Evolutionary conservation across 768 basidiomycete genomes (phyloP), one percentile per base, ranked within the genome.

Genomic region (Leccinum pellstonianum): DNA sequence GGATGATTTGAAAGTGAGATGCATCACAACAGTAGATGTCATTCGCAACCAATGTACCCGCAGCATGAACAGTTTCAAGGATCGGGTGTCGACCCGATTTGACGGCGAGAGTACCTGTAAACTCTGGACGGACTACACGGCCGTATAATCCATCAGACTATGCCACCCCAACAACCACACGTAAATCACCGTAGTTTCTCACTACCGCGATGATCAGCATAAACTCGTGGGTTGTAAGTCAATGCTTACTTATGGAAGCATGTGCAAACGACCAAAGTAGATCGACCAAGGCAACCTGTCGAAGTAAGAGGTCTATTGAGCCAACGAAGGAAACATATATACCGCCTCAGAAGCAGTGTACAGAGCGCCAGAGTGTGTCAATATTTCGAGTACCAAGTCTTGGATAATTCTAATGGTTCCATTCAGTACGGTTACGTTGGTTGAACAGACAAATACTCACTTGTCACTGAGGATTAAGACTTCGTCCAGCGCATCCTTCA

Each of bases 301-400:
- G 15, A 3, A 12, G 27, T 53, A 31, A 59, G 23, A 17, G 37
- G 23, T 25, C 31, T 64, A 5, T 35, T 6, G 17, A 54, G 21
- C 43, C 6, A 21, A 6, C 1, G 11, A 50, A 6, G 23, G 19
- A 8, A 53, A 38, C 38, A 7, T 23, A 62, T 11, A 10, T 63
- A 93, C 91, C 23, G 93, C 93, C 77, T 98, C 97, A 0, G 93
- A 91, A 7, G 90, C 90, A 59, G 91, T 90, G 77, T 96, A 96
- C 25, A 99, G 77, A 43, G 85, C 88, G 25, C 92, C 89, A 43
- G 95, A 82, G 58, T 91, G 78, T 0, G 76, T 77, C 1, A 95
- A 66, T 52, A 98, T 83, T 50, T 88, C 83, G 0, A 78, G 77
- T 2, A 92, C 83, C 25, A 98, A 77, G 47, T 90, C 88, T 62